Evolutionary conservation across 116 monocot species (phyloP).

Genomic region (Zostera marina): DNA sequence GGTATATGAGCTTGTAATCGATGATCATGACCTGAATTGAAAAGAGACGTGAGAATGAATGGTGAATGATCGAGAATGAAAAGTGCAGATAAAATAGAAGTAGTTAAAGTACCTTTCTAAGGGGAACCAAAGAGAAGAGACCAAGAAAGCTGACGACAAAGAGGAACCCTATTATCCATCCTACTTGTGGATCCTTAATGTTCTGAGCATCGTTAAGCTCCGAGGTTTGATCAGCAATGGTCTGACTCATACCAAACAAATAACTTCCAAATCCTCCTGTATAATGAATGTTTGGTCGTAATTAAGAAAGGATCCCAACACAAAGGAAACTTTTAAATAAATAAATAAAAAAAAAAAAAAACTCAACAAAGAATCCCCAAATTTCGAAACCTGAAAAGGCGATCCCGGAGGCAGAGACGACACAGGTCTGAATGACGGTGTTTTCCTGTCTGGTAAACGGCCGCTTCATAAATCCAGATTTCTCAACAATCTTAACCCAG

Average conservation of each 20-base stretch:
- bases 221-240: conserved; percentile 18
- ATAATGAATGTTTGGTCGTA: not conserved
- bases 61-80: not conserved
- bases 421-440: conserved; percentile 84
- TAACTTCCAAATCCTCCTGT: conserved; percentile 57
- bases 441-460: conserved; percentile 84
- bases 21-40: conserved; percentile 45
- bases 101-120: conserved; percentile 25
- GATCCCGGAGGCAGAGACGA: conserved; percentile 53
- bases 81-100: too few relatives aligned
- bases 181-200: conserved; percentile 28
- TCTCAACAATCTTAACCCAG: conserved; percentile 28
- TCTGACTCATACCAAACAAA: conserved; percentile 41
- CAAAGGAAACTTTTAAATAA: not conserved
- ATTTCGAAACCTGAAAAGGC: conserved; percentile 46
- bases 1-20: conserved; percentile 45
- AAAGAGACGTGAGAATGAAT: too few relatives aligned
- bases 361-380: not conserved
- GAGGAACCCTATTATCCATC: conserved; percentile 52
- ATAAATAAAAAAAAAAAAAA: not conserved
- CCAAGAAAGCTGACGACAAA: conserved; percentile 50
- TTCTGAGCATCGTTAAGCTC: conserved; percentile 16
- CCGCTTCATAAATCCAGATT: conserved; percentile 21
- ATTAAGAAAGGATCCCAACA: not conserved
- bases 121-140: conserved; percentile 35